Evolutionary conservation across 495 filamentous ascomycete genomes (phyloP), one percentile per base, ranked within the genome.

Genomic region (Geoglossum glabrum): DNA sequence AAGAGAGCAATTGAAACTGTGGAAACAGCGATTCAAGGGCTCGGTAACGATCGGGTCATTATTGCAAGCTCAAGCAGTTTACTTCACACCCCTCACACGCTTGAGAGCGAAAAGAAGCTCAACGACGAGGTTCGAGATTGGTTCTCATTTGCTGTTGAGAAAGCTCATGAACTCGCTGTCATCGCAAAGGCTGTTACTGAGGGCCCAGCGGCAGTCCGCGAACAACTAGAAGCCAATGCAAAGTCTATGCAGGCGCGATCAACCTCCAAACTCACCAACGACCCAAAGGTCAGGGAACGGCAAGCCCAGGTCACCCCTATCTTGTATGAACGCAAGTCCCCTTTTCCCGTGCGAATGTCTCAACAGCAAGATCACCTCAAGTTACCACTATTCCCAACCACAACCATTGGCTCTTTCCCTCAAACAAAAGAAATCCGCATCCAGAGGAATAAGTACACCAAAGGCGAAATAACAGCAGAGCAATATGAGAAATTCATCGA

Each of bases 401-500:
- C 92, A 70, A 97, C 92, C 68, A 98, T 98, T 61, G 92, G 92
- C 58, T 95, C 89, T 58, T 98, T 98, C 86, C 92, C 92, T 62
- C 93, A 98, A 78, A 98, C 92, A 68, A 87, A 86, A 78, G 87
- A 95, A 72, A 98, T 98, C 74, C 88, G 92, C 74, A 73, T 95
- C 62, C 82, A 87, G 70, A 82, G 92, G 60, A 94, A 92, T 78
- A 92, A 89, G 79, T 89, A 95, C 78, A 90, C 87, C 77, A 98
- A 98, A 80, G 85, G 85, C 63, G 90, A 96, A 69, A 96, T 97
- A 73, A 85, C 81, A 52, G 77, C 83, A 58, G 78, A 84, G 65
- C 73, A 97, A 76, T 98, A 98, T 71, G 93, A 97, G 71, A 82
- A 85, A 66, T 98, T 97, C 79, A 98, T 98, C 64, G 84, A 95